These are phyloP conservation scores for Ustulina deusta DNA, from an alignment of 2,329 filamentous ascomycete species.

Conservation along the genomic window DNA sequence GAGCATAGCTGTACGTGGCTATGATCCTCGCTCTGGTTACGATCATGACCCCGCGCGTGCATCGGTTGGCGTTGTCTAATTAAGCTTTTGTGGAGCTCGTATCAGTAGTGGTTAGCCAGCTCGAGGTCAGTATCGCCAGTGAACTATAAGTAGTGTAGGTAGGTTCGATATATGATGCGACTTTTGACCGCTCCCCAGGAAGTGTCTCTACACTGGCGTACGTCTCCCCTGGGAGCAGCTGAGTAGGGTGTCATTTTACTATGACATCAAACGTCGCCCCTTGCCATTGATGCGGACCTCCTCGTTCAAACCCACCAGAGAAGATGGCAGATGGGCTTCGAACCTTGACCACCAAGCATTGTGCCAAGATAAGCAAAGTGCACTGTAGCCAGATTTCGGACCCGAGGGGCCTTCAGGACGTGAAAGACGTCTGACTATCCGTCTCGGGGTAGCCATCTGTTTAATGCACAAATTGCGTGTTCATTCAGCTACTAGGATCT, in stretches of 20 bases:
- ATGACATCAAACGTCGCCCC: constrained; percentile 8
- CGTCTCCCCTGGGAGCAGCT: background rate
- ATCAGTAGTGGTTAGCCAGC: constrained; percentile 38
- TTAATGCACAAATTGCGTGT: constrained; percentile 29
- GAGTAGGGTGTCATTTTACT: constrained; percentile 21
- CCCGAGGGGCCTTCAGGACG: constrained; percentile 26
- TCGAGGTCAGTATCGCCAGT: constrained; percentile 20
- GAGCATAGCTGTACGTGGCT: constrained; percentile 16
- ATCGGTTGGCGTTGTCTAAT: constrained; percentile 45
- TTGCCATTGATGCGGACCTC: constrained; percentile 7
- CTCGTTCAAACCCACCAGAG: constrained; percentile 5
- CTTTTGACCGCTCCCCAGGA: constrained; percentile 7
- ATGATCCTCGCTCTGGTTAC: constrained; percentile 11
- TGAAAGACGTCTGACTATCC: constrained; percentile 20
- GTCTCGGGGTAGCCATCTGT: constrained; percentile 27
- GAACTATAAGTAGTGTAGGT: constrained; percentile 26
- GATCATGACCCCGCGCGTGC: constrained; percentile 2
- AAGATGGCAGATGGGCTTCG: constrained; percentile 16
- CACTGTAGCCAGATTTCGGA: constrained; percentile 30
- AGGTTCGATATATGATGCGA: constrained; percentile 10
- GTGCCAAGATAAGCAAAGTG: constrained; percentile 29
- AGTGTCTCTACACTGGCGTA: constrained; percentile 1
- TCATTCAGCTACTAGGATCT: constrained; percentile 32
- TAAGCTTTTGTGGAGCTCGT: constrained; percentile 50
- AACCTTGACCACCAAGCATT: constrained; percentile 29